These are phyloP conservation scores for Penicillium longicatenatum DNA, from an alignment of 495 filamentous ascomycete species.

Conservation along the genomic window DNA sequence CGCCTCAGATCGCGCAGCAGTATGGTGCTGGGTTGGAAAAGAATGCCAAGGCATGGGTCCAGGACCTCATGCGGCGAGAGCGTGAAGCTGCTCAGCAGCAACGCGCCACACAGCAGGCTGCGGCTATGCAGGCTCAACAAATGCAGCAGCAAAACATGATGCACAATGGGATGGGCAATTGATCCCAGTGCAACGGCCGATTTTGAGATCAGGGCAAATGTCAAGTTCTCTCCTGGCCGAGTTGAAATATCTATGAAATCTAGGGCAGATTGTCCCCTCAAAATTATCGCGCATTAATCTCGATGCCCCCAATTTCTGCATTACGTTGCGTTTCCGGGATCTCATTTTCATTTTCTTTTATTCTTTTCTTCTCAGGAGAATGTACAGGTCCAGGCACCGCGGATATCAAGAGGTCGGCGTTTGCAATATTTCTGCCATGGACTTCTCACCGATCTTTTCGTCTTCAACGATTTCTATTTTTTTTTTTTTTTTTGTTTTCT, in stretches of 20 bases:
- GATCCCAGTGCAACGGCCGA: slow-evolving; percentile 3
- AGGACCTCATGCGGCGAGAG: slow-evolving; percentile 49
- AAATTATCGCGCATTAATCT: not conserved
- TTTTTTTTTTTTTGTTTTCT: slow-evolving; percentile 1
- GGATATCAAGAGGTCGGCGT: slow-evolving; percentile 27
- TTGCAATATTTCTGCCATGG: slow-evolving; percentile 19
- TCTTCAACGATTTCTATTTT: not conserved
- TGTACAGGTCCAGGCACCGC: slow-evolving; percentile 29
- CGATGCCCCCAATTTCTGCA: not conserved
- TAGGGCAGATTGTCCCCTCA: not conserved
- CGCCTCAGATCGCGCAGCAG: slow-evolving; percentile 44
- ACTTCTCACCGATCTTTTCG: slow-evolving; percentile 6
- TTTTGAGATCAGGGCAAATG: not conserved
- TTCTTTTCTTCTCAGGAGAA: slow-evolving; percentile 11
- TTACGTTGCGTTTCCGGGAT: not conserved
- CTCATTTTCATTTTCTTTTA: not conserved
- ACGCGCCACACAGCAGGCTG: slow-evolving; percentile 29
- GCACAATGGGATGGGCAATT: slow-evolving; percentile 49
- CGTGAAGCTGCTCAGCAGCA: slow-evolving; percentile 41
- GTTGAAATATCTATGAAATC: slow-evolving; percentile 1
- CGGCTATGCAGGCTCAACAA: slow-evolving; percentile 42
- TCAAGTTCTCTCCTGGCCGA: not conserved
- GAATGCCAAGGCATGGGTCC: slow-evolving; percentile 44
- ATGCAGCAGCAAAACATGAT: slow-evolving; percentile 52
- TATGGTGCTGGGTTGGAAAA: slow-evolving; percentile 40